Evolutionary conservation across 371 early-diverging fungal genomes (phyloP).

Genomic region (Actinomortierella ambigua): DNA sequence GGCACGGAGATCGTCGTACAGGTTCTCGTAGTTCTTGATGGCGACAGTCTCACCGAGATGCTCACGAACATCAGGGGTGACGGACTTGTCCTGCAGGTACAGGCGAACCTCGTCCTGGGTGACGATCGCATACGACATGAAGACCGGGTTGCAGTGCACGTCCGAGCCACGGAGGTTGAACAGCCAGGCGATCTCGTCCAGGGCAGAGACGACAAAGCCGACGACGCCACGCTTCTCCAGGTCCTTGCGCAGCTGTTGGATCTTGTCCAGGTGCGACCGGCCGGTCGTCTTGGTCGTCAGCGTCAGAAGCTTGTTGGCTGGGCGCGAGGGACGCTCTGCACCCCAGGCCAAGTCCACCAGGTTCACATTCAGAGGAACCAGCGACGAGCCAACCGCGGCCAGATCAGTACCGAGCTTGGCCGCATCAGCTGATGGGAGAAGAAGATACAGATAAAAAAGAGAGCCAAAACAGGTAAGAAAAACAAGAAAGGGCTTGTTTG

Average conservation of each 20-base stretch:
- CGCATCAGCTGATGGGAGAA: slow-evolving; percentile 69
- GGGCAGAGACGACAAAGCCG: slow-evolving; percentile 82
- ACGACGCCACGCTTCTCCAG: slow-evolving; percentile 62
- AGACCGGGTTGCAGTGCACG: slow-evolving; percentile 97
- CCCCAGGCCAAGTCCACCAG: slow-evolving; percentile 89
- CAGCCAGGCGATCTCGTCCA: slow-evolving; percentile 97
- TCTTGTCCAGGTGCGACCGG: slow-evolving; percentile 58
- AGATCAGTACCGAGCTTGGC: slow-evolving; percentile 59
- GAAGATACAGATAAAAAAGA: too few species aligned
- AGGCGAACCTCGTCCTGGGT: slow-evolving; percentile 71
- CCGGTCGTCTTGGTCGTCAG: slow-evolving; percentile 81
- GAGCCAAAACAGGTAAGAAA: too few species aligned
- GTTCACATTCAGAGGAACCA: slow-evolving; percentile 67
- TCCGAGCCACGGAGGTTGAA: slow-evolving; percentile 98
- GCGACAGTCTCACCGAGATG: slow-evolving; percentile 69
- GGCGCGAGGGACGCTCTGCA: slow-evolving; percentile 66
- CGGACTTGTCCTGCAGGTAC: slow-evolving; percentile 80
- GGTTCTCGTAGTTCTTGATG: slow-evolving; percentile 75
- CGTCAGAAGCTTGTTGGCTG: slow-evolving; percentile 64
- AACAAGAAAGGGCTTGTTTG: too few species aligned
- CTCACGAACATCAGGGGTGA: slow-evolving; percentile 62
- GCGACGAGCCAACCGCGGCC: slow-evolving; percentile 51
- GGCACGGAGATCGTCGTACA: slow-evolving; percentile 75
- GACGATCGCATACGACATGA: slow-evolving; percentile 91
- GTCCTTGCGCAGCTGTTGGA: slow-evolving; percentile 62